Conservation (phyloP, 2,329 filamentous ascomycete species). For the Cladophialophora exuberans region DNA sequence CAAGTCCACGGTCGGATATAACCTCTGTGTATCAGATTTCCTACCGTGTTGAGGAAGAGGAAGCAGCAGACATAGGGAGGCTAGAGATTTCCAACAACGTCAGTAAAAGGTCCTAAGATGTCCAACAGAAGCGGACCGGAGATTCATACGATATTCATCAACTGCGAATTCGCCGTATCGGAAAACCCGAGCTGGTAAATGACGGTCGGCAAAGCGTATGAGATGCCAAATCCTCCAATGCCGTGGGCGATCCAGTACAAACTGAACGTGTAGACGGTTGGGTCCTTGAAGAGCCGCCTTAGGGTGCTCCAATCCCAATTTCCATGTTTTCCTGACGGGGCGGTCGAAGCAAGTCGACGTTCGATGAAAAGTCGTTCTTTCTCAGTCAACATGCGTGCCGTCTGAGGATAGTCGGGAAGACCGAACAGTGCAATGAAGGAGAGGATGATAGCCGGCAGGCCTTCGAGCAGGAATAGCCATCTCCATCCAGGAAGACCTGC, state of each 20-base stretch:
- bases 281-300: constrained; percentile 39
- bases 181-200: constrained; percentile 50
- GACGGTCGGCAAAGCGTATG: constrained; percentile 47
- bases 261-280: constrained; percentile 44
- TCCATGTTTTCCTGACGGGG: constrained; percentile 16
- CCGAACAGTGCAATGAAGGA: constrained; percentile 32
- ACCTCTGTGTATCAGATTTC: constrained; percentile 18
- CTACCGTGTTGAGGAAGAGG: constrained; percentile 20
- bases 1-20: constrained; percentile 25
- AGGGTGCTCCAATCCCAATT: constrained; percentile 36
- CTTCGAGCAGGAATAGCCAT: constrained; percentile 64
- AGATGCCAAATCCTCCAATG: constrained; percentile 48
- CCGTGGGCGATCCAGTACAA: constrained; percentile 48
- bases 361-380: constrained; percentile 36
- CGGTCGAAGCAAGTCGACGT: constrained; percentile 36
- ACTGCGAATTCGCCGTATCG: constrained; percentile 45
- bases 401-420: constrained; percentile 32
- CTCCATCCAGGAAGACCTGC: constrained; percentile 61
- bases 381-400: constrained; percentile 25
- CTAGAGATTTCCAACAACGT: constrained; percentile 6
- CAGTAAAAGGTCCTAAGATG: no score
- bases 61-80: constrained; percentile 37
- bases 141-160: constrained; percentile 50
- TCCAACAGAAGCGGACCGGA: no score
- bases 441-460: constrained; percentile 40